A percentile compares a stretch with the other conserved stretches of the same genome.
Evolutionary conservation across 495 filamentous ascomycete species (phyloP).

Genomic region (Aspergillus panamensis): DNA sequence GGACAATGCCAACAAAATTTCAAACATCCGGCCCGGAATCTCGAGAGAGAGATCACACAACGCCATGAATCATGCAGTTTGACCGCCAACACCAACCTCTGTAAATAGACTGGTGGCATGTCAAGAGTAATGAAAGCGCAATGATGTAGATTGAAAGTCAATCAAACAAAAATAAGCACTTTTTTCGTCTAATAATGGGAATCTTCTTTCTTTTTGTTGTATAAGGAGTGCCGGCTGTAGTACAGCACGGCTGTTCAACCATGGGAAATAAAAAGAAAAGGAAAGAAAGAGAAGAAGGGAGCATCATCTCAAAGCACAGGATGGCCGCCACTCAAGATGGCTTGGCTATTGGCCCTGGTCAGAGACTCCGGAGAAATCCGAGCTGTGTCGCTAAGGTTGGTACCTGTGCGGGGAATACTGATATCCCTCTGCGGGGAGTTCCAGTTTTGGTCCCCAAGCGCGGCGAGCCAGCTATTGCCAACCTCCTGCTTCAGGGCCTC

Average conservation of each 20-base stretch:
- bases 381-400: constrained; percentile 36
- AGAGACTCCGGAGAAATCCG: constrained; percentile 37
- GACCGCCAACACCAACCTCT: constrained; percentile 9
- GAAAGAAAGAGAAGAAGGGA: constrained; percentile 10
- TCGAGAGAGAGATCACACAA: constrained; percentile 41
- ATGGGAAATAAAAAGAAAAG: background rate
- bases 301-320: constrained; percentile 43
- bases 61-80: constrained; percentile 42
- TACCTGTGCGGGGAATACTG: constrained; percentile 30
- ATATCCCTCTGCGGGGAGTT: constrained; percentile 35
- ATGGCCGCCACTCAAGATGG: constrained; percentile 51
- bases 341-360: constrained; percentile 42
- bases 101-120: background rate
- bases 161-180: constrained; percentile 14
- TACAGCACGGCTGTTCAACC: background rate
- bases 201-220: constrained; percentile 1
- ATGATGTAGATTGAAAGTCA: constrained; percentile 7
- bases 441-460: constrained; percentile 77
- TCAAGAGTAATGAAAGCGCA: constrained; percentile 6
- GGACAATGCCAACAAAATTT: constrained; percentile 33
- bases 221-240: background rate
- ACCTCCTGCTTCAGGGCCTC: constrained; percentile 81
- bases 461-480: constrained; percentile 78
- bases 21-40: constrained; percentile 47
- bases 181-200: constrained; percentile 9